Conservation (phyloP, 2,329 filamentous ascomycete genomes). For the Arthrobotrys megalospora region DNA sequence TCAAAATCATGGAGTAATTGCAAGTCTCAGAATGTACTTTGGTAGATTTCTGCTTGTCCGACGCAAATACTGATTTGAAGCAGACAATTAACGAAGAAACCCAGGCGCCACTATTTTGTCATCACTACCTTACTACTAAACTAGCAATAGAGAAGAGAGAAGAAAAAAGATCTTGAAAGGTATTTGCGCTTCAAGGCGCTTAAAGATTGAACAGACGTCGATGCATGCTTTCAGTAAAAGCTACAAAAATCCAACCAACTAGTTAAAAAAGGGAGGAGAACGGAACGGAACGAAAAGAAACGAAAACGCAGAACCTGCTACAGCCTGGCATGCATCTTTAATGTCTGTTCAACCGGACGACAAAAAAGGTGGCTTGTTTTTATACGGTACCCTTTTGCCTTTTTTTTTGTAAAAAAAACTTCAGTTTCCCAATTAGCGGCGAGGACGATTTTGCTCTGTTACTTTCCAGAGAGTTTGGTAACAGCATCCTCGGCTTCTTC, state of each 20-base stretch:
- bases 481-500: slow-evolving; percentile 72
- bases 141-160: slow-evolving; percentile 10
- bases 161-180: slow-evolving; percentile 9
- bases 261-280: slow-evolving; percentile 5
- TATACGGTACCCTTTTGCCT: slow-evolving; percentile 30
- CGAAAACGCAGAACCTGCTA: slow-evolving; percentile 60
- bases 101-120: slow-evolving; percentile 50
- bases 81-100: slow-evolving; percentile 19
- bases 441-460: neutral
- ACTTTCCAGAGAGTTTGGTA: slow-evolving; percentile 50
- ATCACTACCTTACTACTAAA: slow-evolving; percentile 33
- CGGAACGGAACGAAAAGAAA: slow-evolving; percentile 40
- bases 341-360: slow-evolving; percentile 35
- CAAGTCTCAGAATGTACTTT: neutral
- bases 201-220: slow-evolving; percentile 57
- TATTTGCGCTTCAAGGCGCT: slow-evolving; percentile 5
- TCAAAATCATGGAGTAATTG: neutral
- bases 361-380: slow-evolving; percentile 23
- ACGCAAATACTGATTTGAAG: slow-evolving; percentile 20
- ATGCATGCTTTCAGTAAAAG: slow-evolving; percentile 52
- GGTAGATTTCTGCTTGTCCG: slow-evolving; percentile 8
- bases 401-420: slow-evolving; percentile 10
- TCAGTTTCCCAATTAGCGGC: neutral
- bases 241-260: slow-evolving; percentile 47
- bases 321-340: slow-evolving; percentile 46